phyloP scores from a whole-genome alignment of 2,329 filamentous ascomycete species.

The Cadophora malorum region DNA sequence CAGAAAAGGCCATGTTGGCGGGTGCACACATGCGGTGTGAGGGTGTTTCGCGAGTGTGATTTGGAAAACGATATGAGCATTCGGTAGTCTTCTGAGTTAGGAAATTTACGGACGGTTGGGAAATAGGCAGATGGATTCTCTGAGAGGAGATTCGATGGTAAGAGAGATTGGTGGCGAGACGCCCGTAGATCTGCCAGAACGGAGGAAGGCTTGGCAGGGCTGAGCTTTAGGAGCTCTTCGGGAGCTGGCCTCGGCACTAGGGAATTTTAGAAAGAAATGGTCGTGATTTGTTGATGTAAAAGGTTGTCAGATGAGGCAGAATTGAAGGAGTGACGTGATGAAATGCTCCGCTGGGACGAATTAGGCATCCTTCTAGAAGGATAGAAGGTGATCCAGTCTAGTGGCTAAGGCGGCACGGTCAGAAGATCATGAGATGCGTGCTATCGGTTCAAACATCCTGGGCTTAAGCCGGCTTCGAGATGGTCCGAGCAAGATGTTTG shows the following conservation, averaged over 20 bases:
- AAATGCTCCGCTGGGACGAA: neutral
- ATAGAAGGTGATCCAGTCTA: constrained; percentile 6
- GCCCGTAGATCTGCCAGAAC: constrained; percentile 21
- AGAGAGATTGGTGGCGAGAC: neutral
- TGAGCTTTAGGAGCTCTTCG: constrained; percentile 16
- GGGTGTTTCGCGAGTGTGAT: constrained; percentile 1
- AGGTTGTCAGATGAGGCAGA: constrained; percentile 19
- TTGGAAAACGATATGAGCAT: neutral
- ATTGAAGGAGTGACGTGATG: constrained; percentile 7
- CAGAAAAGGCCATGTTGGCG: neutral
- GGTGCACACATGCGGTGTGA: constrained; percentile 4
- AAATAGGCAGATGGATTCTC: constrained; percentile 20
- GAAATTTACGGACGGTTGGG: constrained; percentile 3
- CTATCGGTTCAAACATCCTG: neutral
- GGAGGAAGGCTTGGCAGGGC: constrained; percentile 23
- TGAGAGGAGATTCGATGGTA: constrained; percentile 10
- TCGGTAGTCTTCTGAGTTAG: neutral
- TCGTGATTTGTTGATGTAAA: neutral
- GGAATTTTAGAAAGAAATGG: neutral
- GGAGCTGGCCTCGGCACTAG: neutral
- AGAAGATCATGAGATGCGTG: constrained; percentile 23
- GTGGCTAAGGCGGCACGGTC: constrained; percentile 31
- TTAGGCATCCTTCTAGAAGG: constrained; percentile 32
- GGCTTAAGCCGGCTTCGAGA: constrained; percentile 28
- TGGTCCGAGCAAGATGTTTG: constrained; percentile 24